Percentiles rank a stretch among this genome's conserved stretches.
phyloP scores from a whole-genome alignment of 257 asterid species.

The Gentiana straminea region DNA sequence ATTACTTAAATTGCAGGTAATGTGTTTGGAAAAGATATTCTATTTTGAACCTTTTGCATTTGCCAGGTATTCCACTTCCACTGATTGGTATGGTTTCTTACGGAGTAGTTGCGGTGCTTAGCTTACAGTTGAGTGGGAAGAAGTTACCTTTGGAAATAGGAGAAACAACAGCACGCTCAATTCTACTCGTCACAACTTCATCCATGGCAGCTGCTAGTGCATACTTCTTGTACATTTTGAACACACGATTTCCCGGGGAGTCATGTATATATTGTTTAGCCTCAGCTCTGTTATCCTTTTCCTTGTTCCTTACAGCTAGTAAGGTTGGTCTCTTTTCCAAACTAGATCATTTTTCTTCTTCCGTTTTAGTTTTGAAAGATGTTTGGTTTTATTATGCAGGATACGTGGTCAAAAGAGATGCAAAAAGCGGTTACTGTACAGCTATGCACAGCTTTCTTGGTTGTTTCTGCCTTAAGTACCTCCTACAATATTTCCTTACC shows the following conservation, averaged over 20 bases:
- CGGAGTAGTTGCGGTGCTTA: slow-evolving; percentile 61
- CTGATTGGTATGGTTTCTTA: slow-evolving; percentile 85
- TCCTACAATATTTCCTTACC: slow-evolving; percentile 51
- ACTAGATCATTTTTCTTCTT: slow-evolving; percentile 10
- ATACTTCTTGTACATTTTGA: slow-evolving; percentile 79
- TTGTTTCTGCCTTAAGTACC: slow-evolving; percentile 51
- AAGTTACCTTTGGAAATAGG: slow-evolving; percentile 27
- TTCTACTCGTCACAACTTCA: slow-evolving; percentile 60
- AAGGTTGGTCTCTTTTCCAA: slow-evolving; percentile 38
- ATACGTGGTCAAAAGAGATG: slow-evolving; percentile 39
- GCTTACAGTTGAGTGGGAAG: slow-evolving; percentile 48
- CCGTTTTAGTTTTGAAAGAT: slow-evolving; percentile 6
- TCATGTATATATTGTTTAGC: slow-evolving; percentile 70
- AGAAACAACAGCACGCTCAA: slow-evolving; percentile 37
- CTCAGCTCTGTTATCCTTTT: slow-evolving; percentile 66
- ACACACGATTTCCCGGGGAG: slow-evolving; percentile 65
- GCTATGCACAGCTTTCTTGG: slow-evolving; percentile 51
- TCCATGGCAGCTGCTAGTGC: slow-evolving; percentile 94
- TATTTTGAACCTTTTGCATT: slow-evolving; percentile 17
- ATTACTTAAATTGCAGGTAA: slow-evolving; percentile 8
- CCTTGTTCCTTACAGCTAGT: slow-evolving; percentile 53
- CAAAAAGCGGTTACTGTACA: slow-evolving; percentile 51
- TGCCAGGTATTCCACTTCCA: slow-evolving; percentile 86
- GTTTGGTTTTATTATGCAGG: slow-evolving; percentile 33
- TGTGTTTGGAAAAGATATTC: slow-evolving; percentile 11